Percentiles rank a stretch among this genome's conserved stretches.
Conservation (phyloP, 106 monocot genomes). For the Dendrobium catenatum region DNA sequence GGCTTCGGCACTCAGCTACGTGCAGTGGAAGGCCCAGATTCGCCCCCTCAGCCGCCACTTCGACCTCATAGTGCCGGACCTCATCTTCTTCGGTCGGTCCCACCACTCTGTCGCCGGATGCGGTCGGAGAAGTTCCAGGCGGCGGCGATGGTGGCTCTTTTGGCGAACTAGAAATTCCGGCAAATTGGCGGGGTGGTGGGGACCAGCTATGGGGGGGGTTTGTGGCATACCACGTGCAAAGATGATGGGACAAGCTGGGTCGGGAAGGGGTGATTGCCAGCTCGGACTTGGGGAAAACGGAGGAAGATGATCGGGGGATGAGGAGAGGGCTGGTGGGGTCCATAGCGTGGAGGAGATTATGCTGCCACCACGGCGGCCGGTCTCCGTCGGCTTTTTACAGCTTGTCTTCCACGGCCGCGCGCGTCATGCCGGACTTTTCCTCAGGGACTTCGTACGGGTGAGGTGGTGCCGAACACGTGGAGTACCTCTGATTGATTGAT, state of each 20-base stretch:
- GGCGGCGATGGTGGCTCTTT: neutral
- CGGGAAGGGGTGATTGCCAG: slow-evolving; percentile 50
- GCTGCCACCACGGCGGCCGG: slow-evolving; percentile 19
- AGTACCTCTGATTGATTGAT: no score
- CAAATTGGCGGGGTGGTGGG: slow-evolving; percentile 9
- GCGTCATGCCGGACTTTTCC: slow-evolving; percentile 30
- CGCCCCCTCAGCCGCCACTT: neutral
- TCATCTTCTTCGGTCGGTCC: slow-evolving; percentile 21
- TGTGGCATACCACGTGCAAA: slow-evolving; percentile 58
- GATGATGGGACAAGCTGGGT: slow-evolving; percentile 14
- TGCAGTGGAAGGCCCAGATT: neutral
- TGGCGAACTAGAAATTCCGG: neutral
- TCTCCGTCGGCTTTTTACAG: slow-evolving; percentile 16
- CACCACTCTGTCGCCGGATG: slow-evolving; percentile 7
- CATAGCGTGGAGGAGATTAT: slow-evolving; percentile 19
- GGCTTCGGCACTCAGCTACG: neutral
- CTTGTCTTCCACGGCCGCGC: slow-evolving; percentile 15
- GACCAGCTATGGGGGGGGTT: slow-evolving; percentile 79
- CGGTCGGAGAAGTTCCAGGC: slow-evolving; percentile 14
- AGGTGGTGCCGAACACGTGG: neutral
- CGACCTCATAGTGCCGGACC: slow-evolving; percentile 4
- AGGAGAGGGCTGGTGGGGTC: slow-evolving; percentile 20
- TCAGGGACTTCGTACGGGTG: slow-evolving; percentile 31
- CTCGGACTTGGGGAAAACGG: slow-evolving; percentile 38
- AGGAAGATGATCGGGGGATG: slow-evolving; percentile 33